A percentile compares a stretch with the other conserved stretches of the same genome.
These are phyloP conservation scores for Colletotrichum musicola DNA, from an alignment of 2,329 filamentous ascomycete genomes.

Conservation along the genomic window DNA sequence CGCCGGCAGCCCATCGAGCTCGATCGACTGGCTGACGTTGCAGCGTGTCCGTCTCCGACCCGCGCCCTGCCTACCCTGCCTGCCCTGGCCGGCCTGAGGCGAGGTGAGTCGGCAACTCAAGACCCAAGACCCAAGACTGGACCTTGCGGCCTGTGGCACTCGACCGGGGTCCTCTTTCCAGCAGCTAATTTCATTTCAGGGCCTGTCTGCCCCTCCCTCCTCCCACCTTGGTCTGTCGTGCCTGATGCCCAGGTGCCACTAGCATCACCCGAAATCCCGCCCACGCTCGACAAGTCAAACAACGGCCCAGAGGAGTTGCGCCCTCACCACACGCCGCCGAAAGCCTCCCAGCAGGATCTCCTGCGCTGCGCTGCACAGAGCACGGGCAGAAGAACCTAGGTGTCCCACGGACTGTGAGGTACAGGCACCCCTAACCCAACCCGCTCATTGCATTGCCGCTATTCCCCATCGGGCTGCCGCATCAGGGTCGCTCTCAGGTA, in stretches of 20 bases:
- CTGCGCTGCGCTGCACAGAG: constrained; percentile 9
- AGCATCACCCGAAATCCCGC: constrained; percentile 30
- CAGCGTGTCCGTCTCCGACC: neutral
- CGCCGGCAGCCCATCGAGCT: constrained; percentile 16
- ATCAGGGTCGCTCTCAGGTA: constrained; percentile 34
- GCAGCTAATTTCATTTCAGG: constrained; percentile 39
- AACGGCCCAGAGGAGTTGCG: constrained; percentile 25
- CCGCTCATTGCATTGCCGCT: constrained; percentile 26
- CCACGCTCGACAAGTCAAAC: constrained; percentile 31
- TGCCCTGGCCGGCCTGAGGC: constrained; percentile 7
- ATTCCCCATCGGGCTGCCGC: constrained; percentile 27
- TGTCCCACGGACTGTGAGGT: constrained; percentile 26
- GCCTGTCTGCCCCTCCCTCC: constrained; percentile 35
- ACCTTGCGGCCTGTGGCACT: constrained; percentile 25
- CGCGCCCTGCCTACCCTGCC: neutral
- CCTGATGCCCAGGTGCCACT: constrained; percentile 33
- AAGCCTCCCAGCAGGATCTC: constrained; percentile 13
- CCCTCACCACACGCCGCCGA: constrained; percentile 32
- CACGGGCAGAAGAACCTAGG: neutral
- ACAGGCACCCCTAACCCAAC: constrained; percentile 21
- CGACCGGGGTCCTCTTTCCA: constrained; percentile 35
- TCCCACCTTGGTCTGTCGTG: constrained; percentile 21
- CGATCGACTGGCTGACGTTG: constrained; percentile 15
- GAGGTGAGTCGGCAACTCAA: constrained; percentile 5
- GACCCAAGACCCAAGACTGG: neutral